These are phyloP conservation scores for Coprinopsis sp. DNA, from an alignment of 768 basidiomycete genomes.

Conservation along the genomic window DNA sequence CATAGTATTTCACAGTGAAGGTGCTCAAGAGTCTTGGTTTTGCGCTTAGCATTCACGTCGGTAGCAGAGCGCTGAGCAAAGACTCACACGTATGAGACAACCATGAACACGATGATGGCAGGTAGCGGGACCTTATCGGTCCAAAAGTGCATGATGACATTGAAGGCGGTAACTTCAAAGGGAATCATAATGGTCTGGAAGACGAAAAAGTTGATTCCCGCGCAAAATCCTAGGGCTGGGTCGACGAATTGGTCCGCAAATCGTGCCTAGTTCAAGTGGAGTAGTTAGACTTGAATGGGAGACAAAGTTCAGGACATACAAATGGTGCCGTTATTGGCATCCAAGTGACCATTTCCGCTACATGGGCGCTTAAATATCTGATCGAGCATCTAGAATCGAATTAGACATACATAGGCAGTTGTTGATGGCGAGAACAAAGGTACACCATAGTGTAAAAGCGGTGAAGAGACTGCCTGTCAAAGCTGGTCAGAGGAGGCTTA, in stretches of 20 bases:
- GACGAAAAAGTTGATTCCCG: constrained; percentile 56
- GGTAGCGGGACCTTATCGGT: constrained; percentile 43
- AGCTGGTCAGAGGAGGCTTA: constrained; percentile 13
- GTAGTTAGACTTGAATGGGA: neutral
- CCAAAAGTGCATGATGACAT: constrained; percentile 49
- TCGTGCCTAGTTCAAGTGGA: constrained; percentile 35
- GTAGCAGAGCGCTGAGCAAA: neutral
- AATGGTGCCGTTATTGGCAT: constrained; percentile 78
- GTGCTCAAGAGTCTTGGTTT: constrained; percentile 36
- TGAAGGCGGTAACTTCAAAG: constrained; percentile 53
- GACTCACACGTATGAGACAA: constrained; percentile 38
- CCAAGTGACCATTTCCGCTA: constrained; percentile 80
- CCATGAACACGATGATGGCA: constrained; percentile 42
- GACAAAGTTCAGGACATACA: constrained; percentile 29
- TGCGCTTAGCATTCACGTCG: constrained; percentile 2
- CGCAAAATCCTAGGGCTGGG: constrained; percentile 51
- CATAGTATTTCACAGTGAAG: constrained; percentile 46
- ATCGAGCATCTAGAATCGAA: neutral
- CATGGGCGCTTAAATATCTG: too few relatives aligned
- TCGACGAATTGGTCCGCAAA: constrained; percentile 58
- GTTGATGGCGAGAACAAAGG: constrained; percentile 45
- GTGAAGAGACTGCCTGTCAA: constrained; percentile 42
- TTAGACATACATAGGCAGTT: constrained; percentile 37
- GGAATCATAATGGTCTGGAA: constrained; percentile 41
- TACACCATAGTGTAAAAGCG: constrained; percentile 47